A percentile compares a stretch with the other conserved stretches of the same genome.
Conservation (phyloP, 768 basidiomycete species). For the Agaricus sinodeliciosus region DNA sequence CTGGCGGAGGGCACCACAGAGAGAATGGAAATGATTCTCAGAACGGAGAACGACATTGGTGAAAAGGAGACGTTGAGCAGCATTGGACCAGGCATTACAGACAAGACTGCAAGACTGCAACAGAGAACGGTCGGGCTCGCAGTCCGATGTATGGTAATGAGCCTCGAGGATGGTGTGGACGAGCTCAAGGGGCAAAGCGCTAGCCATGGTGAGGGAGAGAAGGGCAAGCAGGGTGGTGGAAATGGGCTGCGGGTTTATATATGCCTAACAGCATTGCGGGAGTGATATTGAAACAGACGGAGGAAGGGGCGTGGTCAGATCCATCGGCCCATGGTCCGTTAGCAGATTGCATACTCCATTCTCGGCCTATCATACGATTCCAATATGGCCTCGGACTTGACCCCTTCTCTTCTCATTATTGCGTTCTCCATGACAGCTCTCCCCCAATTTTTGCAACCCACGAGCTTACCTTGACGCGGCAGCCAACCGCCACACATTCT, state of each 20-base stretch:
- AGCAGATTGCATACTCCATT: constrained; percentile 1
- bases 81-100: constrained; percentile 58
- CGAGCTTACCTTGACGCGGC: constrained; percentile 9
- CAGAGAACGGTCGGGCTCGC: constrained; percentile 32
- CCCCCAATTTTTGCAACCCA: constrained; percentile 1
- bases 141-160: constrained; percentile 30
- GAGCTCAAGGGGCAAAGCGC: constrained; percentile 54
- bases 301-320: constrained; percentile 7
- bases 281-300: constrained; percentile 6
- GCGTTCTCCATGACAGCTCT: constrained; percentile 1
- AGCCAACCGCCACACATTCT: constrained; percentile 7
- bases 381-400: constrained; percentile 9
- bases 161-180: constrained; percentile 57
- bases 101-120: constrained; percentile 55
- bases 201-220: constrained; percentile 14
- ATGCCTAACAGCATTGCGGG: neutral
- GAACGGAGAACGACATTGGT: constrained; percentile 47
- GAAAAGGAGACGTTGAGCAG: constrained; percentile 62
- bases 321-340: neutral
- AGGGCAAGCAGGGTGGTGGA: constrained; percentile 8
- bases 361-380: neutral
- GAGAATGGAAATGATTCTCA: constrained; percentile 46
- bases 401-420: constrained; percentile 4
- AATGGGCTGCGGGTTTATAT: constrained; percentile 10
- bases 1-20: constrained; percentile 48